Evolutionary conservation across 805 yeast species (phyloP), one percentile per base, ranked within the genome.

Genomic region (Zygosaccharomyces rouxii): DNA sequence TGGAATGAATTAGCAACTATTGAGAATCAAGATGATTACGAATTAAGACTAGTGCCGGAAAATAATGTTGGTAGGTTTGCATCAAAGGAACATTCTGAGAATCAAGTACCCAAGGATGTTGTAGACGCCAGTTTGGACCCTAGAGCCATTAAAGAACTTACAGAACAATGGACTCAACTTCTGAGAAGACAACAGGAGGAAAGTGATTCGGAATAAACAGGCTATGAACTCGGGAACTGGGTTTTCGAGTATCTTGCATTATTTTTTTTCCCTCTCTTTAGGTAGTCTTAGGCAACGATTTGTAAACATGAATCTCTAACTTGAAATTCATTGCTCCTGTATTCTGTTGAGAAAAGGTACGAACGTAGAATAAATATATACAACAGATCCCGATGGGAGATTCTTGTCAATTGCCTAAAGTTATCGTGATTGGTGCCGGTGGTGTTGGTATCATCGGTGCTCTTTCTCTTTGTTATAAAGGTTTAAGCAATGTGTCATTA

Each of bases 81-180:
- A 0, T 69, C 81, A 0, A 87, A 85, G 54, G 95, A 88, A 43
- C 92, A 88, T 61, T 80, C 95, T 2, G 96, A 92, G 58, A 88
- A 83, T 63, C 90, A 87, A 59, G 96, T 94, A 2, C 99, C 99
- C 0, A 74, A 78, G 45, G 99, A 94, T 59, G 80, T 94, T 18
- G 85, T 94, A 3, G 94, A 89, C 62, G 96, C 97, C 2, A 75
- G 86, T 29, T 59, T 80, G 56, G 82, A 85, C 55, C 77, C 90
- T 0, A 73, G 75, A 18, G 77, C 84, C 0, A 83, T 89, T 77
- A 81, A 79, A 10, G 89, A 84, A 44, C 68, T 86, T 53, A 80
- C 86, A 0, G 73, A 73, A 50, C 73, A 80, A 49, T 84, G 89
- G 89, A 62, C 67, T 33, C 74, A 74, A 42, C 50, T 74, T 37